Base-by-base conservation (phyloP, 805 yeast species). In the Lachancea cidri region DNA sequence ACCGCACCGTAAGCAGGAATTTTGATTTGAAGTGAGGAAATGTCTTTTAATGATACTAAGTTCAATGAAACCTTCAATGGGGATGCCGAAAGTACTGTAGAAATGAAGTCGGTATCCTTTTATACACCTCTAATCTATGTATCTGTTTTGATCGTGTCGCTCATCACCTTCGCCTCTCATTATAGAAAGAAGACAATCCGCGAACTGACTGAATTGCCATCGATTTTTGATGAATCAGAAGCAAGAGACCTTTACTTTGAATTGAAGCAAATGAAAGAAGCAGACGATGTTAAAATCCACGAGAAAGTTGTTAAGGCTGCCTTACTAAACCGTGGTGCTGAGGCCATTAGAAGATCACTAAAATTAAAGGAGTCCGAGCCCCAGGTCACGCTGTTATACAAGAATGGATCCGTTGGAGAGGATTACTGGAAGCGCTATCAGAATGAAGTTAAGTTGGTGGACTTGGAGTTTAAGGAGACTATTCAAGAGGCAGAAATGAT, bases 391-490 rank as follows among this genome's bases (percentile, higher is more conserved):
- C 70, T 75, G 41, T 69, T 93, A 45, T 89, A 88, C 60, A 91
- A 89, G 57, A 78, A 77, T 40, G 98, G 98, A 0, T 79, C 88
- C 14, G 81, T 93, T 47, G 97, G 97, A 25, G 98, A 93, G 55
- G 95, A 85, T 39, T 69, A 86, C 27, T 83, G 77, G 73, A 83
- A 84, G 60, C 81, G 93, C 53, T 88, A 76, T 62, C 81, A 79
- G 50, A 75, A 86, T 37, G 88, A 86, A 49, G 76, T 74, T 43
- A 86, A 86, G 63, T 60, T 88, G 46, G 83, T 84, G 52, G 95
- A 88, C 54, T 58, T 83, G 19, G 98, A 93, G 63, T 67, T 93
- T 49, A 76, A 79, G 60, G 89, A 82, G 44, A 71, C 87, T 35
- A 81, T 85, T 4, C 66, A 61, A 41, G 96, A 86, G 63, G 87